phyloP scores from a whole-genome alignment of 1,284 basidiomycete species.

The Irpex rosettiformis region DNA sequence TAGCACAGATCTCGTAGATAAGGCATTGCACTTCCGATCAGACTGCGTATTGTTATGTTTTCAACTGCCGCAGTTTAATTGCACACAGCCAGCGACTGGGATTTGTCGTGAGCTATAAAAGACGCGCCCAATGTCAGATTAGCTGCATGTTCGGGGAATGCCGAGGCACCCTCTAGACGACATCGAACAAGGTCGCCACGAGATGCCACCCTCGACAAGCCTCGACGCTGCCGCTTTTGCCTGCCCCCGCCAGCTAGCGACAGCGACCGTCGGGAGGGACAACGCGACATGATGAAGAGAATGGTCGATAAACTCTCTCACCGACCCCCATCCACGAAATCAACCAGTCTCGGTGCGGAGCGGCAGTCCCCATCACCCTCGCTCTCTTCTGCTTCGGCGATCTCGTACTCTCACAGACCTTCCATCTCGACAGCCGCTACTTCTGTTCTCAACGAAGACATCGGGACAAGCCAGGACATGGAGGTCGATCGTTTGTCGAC shows the following conservation, averaged over 20 bases:
- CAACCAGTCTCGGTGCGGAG: conserved; percentile 13
- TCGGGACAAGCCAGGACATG: conserved; percentile 37
- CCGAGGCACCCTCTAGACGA: not conserved
- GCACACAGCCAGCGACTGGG: not conserved
- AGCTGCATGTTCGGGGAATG: not conserved
- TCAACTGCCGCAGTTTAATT: not conserved
- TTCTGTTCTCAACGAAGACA: conserved; percentile 30
- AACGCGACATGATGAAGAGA: conserved; percentile 35
- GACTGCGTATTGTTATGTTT: not conserved
- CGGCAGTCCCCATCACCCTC: conserved; percentile 19
- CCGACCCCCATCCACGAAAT: conserved; percentile 9
- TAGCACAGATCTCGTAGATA: not conserved
- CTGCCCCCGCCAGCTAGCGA: not conserved
- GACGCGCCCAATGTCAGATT: not conserved
- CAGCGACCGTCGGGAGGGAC: not conserved
- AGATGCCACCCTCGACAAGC: not conserved
- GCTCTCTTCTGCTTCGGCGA: conserved; percentile 20
- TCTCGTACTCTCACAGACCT: conserved; percentile 38
- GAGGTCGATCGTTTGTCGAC: conserved; percentile 26
- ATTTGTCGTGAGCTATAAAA: not conserved
- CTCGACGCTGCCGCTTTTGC: not conserved
- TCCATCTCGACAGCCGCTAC: conserved; percentile 65
- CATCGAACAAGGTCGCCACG: conserved; percentile 1
- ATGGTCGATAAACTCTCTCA: conserved; percentile 43
- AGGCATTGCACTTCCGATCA: not conserved